Percentiles rank a stretch among this genome's conserved stretches.
Conservation (phyloP, 2,329 filamentous ascomycete genomes). For the Septoria linicola region DNA sequence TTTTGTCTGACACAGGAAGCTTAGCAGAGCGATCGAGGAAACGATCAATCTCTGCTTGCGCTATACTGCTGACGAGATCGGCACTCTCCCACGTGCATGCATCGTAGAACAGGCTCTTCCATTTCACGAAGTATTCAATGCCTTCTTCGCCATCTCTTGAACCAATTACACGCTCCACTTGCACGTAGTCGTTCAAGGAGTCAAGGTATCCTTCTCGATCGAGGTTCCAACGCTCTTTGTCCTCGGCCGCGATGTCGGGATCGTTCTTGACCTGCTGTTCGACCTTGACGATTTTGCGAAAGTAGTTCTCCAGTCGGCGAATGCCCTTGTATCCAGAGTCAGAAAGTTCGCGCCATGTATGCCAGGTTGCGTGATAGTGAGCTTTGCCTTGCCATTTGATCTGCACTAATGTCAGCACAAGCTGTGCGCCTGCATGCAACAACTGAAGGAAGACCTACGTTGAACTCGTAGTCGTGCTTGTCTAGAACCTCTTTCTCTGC, state of each 20-base stretch:
- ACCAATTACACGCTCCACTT: slow-evolving; percentile 90
- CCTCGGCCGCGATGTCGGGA: slow-evolving; percentile 73
- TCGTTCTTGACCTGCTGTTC: slow-evolving; percentile 75
- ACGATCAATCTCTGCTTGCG: slow-evolving; percentile 87
- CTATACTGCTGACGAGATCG: slow-evolving; percentile 70
- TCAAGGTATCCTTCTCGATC: slow-evolving; percentile 89
- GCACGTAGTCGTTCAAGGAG: slow-evolving; percentile 82
- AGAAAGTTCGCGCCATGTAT: slow-evolving; percentile 70
- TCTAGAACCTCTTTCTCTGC: slow-evolving; percentile 41
- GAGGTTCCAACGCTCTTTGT: slow-evolving; percentile 91
- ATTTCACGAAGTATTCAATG: slow-evolving; percentile 91
- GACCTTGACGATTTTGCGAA: slow-evolving; percentile 74
- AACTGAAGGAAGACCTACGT: slow-evolving; percentile 42
- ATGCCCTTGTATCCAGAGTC: slow-evolving; percentile 68
- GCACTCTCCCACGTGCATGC: slow-evolving; percentile 90
- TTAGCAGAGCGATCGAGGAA: slow-evolving; percentile 81
- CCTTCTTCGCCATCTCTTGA: slow-evolving; percentile 75
- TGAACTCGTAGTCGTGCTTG: slow-evolving; percentile 82
- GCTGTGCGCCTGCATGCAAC: neutral
- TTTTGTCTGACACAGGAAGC: slow-evolving; percentile 75
- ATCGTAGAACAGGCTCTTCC: slow-evolving; percentile 82
- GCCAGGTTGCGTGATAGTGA: slow-evolving; percentile 95
- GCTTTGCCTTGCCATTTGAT: slow-evolving; percentile 98
- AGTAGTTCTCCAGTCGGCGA: slow-evolving; percentile 93
- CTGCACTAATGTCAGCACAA: slow-evolving; percentile 45